These are phyloP conservation scores for Penicillium coffeae DNA, from an alignment of 495 filamentous ascomycete genomes.

Conservation along the genomic window DNA sequence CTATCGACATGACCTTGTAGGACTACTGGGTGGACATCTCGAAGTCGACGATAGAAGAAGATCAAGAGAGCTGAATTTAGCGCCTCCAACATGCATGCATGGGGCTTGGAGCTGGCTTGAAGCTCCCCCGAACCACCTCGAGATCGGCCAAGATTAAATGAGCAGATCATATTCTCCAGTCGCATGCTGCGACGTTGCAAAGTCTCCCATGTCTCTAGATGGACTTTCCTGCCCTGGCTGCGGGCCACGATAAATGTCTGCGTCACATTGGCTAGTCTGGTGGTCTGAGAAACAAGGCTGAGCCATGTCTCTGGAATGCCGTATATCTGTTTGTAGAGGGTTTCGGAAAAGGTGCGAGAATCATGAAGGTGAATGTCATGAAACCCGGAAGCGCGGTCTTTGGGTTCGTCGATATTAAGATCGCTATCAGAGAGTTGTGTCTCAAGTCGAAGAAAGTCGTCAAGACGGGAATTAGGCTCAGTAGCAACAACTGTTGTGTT, in stretches of 20 bases:
- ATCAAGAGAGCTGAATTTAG: conserved; percentile 30
- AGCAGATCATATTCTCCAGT: conserved; percentile 34
- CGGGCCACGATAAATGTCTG: conserved; percentile 23
- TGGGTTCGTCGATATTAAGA: conserved; percentile 34
- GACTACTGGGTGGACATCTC: conserved; percentile 27
- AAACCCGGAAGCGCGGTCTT: conserved; percentile 22
- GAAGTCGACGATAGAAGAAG: conserved; percentile 32
- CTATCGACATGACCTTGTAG: conserved; percentile 31
- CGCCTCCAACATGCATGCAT: conserved; percentile 25
- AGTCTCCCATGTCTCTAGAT: conserved; percentile 26
- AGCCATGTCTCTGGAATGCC: conserved; percentile 37
- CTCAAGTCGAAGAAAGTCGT: conserved; percentile 33
- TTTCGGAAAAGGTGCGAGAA: conserved; percentile 28
- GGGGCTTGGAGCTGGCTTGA: conserved; percentile 11
- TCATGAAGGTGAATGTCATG: conserved; percentile 34
- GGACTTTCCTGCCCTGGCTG: conserved; percentile 4
- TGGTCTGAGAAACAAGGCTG: conserved; percentile 33
- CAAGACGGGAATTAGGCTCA: conserved; percentile 22
- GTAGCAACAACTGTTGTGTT: not conserved
- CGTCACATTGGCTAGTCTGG: conserved; percentile 32
- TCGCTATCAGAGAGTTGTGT: conserved; percentile 28
- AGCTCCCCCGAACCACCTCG: conserved; percentile 8
- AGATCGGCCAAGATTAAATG: conserved; percentile 19
- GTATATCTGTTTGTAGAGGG: conserved; percentile 32
- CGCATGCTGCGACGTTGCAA: conserved; percentile 28